Base-by-base conservation (phyloP, 169 alveolate genomes). In the Plasmodium yoelii region DNA sequence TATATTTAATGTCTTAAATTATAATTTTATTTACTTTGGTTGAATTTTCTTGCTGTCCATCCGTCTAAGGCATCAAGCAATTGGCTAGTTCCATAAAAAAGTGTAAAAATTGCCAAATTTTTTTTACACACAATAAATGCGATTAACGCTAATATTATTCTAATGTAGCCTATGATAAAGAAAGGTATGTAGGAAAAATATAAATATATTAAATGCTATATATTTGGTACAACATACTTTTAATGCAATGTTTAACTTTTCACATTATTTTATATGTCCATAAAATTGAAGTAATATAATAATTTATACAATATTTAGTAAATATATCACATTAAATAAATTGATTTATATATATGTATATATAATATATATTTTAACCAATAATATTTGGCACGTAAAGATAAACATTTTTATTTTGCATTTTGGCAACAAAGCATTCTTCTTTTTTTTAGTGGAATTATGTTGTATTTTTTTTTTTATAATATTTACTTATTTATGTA, bases 11-110 rank as follows among this genome's bases (percentile, higher is more conserved):
- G 42, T 4, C 7, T 34, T 4, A 3, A 3, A 34, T 34, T 34
- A 28, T 84, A 18, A 28, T 61, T 59, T 47, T 49, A 82, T 24
- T 1, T 10, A 86, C 91, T 70, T 65, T 86, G 91, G 60, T 86
- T 86, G 22, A 56, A 86, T 26, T 59, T 86, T 22, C 91, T 86
- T 18, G 91, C 91, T 13, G 91, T 70, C 87, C 87, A 86, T 24
- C 91, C 91, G 46, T 86, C 91, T 22, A 59, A 63, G 19, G 87
- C 87, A 56, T 86, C 91, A 22, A 86, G 49, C 3, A 70, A n/a
- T 86, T 86, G 91, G 42, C 87, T 86, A 15, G 26, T 49, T 24
- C 61, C 44, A 55, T 86, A 69, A 70, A 86, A 61, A 9, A 59
- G 1, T 19, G 47, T 44, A 71, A 86, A 86, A 7, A 86, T 18